These are phyloP conservation scores for Russula griseocarnosa DNA, from an alignment of 768 basidiomycete species.

Conservation along the genomic window DNA sequence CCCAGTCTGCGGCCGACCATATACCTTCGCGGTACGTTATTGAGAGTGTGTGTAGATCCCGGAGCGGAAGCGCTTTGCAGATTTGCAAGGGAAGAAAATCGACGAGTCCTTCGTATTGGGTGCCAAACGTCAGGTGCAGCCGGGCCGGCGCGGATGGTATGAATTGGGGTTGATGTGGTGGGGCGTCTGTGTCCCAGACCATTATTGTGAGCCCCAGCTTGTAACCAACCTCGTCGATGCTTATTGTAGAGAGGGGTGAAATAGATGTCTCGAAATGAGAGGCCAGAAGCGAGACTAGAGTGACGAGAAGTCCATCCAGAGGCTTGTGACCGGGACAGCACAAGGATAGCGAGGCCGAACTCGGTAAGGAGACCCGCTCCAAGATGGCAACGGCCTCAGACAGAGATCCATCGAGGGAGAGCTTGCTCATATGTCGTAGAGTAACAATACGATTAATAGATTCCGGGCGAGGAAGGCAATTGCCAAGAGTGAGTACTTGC, in stretches of 20 bases:
- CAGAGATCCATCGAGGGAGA: background rate
- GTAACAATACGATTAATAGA: background rate
- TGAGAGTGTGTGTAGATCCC: background rate
- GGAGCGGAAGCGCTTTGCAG: background rate
- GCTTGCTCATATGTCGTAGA: background rate
- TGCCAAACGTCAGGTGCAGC: background rate
- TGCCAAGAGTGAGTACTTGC: constrained; percentile 2
- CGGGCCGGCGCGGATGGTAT: background rate
- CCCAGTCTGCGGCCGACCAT: background rate
- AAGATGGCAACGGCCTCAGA: background rate
- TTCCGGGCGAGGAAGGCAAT: constrained; percentile 3
- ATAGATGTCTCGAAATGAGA: background rate
- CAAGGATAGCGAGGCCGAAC: constrained; percentile 1
- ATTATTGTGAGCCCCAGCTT: background rate
- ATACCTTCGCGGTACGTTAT: background rate
- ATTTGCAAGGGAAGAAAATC: background rate
- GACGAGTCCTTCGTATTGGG: no score
- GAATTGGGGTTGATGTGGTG: background rate
- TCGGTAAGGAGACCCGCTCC: background rate
- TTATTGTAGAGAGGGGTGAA: background rate
- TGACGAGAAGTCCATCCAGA: background rate
- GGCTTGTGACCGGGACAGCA: background rate
- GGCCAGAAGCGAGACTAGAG: background rate
- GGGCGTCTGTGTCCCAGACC: constrained; percentile 1
- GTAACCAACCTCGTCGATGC: background rate